Base-by-base conservation (phyloP, 1,139 yeast genomes). In the Taphrina wiesneri region DNA sequence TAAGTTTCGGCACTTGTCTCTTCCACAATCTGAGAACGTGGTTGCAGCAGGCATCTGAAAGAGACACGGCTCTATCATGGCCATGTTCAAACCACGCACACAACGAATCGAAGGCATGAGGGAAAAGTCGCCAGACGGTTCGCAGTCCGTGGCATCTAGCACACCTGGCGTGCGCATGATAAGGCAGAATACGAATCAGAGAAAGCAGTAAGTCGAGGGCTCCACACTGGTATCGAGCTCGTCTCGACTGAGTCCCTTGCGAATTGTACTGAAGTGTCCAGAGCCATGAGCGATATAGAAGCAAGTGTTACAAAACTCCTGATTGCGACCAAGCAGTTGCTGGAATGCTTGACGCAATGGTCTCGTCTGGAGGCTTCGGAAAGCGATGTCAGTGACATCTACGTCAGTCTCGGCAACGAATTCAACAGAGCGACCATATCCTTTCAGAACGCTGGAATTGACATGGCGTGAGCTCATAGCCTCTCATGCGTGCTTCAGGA, bases 391-490 rank as follows among this genome's bases (percentile, higher is more conserved):
- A 90, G 97, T 2, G 92, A 91, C 74, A 89, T 93, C 4, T 95
- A 91, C 75, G 99, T 95, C 15, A 87, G 86, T 70, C 81, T 95
- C 45, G 99, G 99, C 0, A 93, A 93, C 74, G 97, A 93, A 76
- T 95, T 91, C 78, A 86, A 95, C 71, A 85, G 90, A 1, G 91
- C 96, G 0, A 86, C 93, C 21, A 82, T 90, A 69, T 87, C 90
- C 1, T 88, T 89, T 73, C 77, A 83, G 15, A 80, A 80, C 54
- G 85, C 88, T 0, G 91, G 91, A 0, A 83, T 89, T 2, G 88
- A 86, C 69, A 86, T 86, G 15, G 72, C 74, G 71, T 73, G 67
- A 30, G 73, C 68, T 11, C 19, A 39, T 11, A 9, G 2, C 17
- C n/a, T 15, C 43, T n/a, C 2, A 2, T 7, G 19, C 6, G 28